Conservation (phyloP, 768 basidiomycete species). For the Suillus subaureus region DNA sequence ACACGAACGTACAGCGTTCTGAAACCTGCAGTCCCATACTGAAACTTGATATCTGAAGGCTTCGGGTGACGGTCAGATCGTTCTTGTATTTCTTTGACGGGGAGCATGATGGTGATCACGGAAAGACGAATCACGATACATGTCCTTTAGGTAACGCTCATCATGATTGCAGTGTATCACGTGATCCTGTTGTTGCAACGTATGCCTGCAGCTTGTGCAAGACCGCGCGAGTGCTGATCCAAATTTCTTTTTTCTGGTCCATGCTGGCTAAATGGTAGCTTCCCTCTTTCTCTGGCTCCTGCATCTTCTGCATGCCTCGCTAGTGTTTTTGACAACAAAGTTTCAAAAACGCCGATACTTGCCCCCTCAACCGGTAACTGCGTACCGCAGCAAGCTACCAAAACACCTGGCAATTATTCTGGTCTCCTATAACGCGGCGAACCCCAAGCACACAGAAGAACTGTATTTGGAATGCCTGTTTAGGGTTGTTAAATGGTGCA, state of each 20-base stretch:
- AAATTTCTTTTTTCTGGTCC: slow-evolving; percentile 1
- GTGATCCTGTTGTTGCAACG: slow-evolving; percentile 17
- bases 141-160: not conserved
- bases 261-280: slow-evolving; percentile 39
- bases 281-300: slow-evolving; percentile 52
- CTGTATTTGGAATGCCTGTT: slow-evolving; percentile 56
- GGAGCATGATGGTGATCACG: slow-evolving; percentile 34
- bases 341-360: slow-evolving; percentile 38
- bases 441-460: slow-evolving; percentile 38
- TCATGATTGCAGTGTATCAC: slow-evolving; percentile 27
- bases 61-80: slow-evolving; percentile 70
- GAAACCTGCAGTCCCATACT: slow-evolving; percentile 96
- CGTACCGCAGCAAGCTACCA: slow-evolving; percentile 60
- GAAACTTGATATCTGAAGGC: slow-evolving; percentile 66
- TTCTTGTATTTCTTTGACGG: slow-evolving; percentile 46
- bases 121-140: not conserved
- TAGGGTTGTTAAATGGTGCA: slow-evolving; percentile 62
- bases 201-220: not conserved
- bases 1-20: slow-evolving; percentile 71
- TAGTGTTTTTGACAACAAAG: slow-evolving; percentile 43
- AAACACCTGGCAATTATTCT: slow-evolving; percentile 69
- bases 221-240: not conserved
- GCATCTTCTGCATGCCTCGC: slow-evolving; percentile 57
- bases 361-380: slow-evolving; percentile 49
- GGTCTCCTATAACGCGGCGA: slow-evolving; percentile 43